A percentile compares a stretch with the other conserved stretches of the same genome.
Evolutionary conservation across 2,329 filamentous ascomycete species (phyloP).

Genomic region (Trichoderma asperellum): DNA sequence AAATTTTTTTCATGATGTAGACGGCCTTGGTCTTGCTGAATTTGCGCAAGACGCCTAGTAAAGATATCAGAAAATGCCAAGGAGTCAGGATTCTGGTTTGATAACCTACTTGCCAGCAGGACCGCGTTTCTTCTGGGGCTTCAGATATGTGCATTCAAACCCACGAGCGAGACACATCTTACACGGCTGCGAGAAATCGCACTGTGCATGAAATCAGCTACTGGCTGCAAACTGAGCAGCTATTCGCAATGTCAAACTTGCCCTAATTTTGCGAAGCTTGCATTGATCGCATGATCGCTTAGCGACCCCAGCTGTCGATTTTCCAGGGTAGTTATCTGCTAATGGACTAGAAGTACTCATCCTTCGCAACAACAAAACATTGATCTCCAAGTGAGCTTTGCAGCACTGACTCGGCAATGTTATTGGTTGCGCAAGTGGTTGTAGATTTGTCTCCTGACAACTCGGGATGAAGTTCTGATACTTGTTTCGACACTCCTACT

Average conservation of each 20-base stretch:
- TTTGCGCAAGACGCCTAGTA: background rate
- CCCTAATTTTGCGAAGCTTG: background rate
- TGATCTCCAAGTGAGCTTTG: background rate
- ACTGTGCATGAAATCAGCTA: background rate
- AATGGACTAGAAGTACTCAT: background rate
- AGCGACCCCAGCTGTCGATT: background rate
- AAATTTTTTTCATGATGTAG: background rate
- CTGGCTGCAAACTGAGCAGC: background rate
- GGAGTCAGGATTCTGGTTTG: background rate
- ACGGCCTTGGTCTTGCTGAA: background rate
- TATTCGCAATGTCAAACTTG: background rate
- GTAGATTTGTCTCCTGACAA: background rate
- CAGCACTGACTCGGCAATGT: background rate
- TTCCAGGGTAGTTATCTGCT: background rate
- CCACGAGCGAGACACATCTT: background rate
- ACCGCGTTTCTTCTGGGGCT: background rate
- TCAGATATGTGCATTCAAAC: background rate
- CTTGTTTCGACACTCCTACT: background rate
- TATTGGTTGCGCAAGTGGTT: background rate
- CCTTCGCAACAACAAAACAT: background rate
- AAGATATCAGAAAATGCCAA: background rate
- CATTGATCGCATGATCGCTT: background rate
- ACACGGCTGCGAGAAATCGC: background rate
- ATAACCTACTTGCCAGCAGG: background rate
- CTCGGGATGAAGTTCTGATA: background rate